These are phyloP conservation scores for Larix kaempferi DNA, from an alignment of 75 land plant species.

Conservation along the genomic window DNA sequence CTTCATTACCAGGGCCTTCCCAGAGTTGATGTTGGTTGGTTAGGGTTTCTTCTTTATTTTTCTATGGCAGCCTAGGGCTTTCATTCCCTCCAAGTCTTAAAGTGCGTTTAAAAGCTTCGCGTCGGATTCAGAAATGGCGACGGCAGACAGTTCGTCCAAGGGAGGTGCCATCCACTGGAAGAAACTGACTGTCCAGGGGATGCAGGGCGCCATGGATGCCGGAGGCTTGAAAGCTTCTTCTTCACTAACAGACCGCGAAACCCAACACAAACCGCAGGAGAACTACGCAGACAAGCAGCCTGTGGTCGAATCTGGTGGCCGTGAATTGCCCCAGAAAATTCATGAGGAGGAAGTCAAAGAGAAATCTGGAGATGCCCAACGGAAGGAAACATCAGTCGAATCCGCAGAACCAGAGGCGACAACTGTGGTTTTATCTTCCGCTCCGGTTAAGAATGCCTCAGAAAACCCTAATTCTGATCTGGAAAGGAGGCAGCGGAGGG, in stretches of 20 bases:
- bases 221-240: neutral
- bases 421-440: no score
- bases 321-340: neutral
- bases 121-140: neutral
- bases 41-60: no score
- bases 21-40: no score
- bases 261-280: neutral
- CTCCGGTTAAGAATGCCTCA: no score
- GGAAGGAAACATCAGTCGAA: no score
- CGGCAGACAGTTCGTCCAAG: conserved; percentile 1
- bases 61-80: no score
- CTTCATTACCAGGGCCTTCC: no score
- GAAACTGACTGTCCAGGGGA: conserved; percentile 7
- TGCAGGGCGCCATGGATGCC: conserved; percentile 6
- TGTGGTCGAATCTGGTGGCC: conserved; percentile 1
- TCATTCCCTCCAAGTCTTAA: no score
- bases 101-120: no score
- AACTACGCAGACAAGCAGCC: neutral
- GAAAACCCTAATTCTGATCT: conserved; percentile 25
- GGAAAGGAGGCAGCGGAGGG: conserved; percentile 41
- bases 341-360: no score
- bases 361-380: no score
- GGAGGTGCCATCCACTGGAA: conserved; percentile 8
- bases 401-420: no score
- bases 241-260: neutral